These are phyloP conservation scores for Fusarium equiseti DNA, from an alignment of 2,329 filamentous ascomycete genomes.

Conservation along the genomic window DNA sequence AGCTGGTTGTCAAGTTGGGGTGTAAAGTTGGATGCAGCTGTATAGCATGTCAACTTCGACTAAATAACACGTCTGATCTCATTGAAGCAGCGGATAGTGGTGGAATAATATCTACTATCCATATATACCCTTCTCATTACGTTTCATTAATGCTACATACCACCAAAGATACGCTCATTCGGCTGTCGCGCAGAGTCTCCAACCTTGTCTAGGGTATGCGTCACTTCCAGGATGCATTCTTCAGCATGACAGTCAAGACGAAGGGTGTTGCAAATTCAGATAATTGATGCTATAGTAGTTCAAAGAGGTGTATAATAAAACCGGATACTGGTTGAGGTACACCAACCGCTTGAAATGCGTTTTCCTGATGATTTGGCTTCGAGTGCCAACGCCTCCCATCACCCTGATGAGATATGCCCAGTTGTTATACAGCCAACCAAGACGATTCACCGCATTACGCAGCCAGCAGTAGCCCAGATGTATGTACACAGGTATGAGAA, in stretches of 20 bases:
- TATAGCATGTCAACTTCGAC: not conserved
- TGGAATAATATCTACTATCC: not conserved
- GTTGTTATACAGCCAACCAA: not conserved
- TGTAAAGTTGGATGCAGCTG: not conserved
- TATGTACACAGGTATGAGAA: not conserved
- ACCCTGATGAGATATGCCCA: not conserved
- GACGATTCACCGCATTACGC: not conserved
- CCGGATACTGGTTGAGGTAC: not conserved
- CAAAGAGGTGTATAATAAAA: not conserved
- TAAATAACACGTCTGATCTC: not conserved
- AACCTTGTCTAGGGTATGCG: not conserved
- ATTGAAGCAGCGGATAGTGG: not conserved
- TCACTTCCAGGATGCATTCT: not conserved
- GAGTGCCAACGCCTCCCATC: not conserved
- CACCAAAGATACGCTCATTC: not conserved
- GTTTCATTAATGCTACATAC: not conserved
- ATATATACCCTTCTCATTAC: not conserved
- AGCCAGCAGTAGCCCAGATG: not conserved
- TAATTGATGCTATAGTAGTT: not conserved
- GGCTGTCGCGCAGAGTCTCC: not conserved
- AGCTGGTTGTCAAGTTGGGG: not conserved
- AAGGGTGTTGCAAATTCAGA: not conserved
- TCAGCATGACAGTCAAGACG: not conserved
- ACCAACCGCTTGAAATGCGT: not conserved
- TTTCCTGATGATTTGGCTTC: not conserved